Conservation (phyloP, 192 early-diverging fungal species). For the Obelidium mucronatum region DNA sequence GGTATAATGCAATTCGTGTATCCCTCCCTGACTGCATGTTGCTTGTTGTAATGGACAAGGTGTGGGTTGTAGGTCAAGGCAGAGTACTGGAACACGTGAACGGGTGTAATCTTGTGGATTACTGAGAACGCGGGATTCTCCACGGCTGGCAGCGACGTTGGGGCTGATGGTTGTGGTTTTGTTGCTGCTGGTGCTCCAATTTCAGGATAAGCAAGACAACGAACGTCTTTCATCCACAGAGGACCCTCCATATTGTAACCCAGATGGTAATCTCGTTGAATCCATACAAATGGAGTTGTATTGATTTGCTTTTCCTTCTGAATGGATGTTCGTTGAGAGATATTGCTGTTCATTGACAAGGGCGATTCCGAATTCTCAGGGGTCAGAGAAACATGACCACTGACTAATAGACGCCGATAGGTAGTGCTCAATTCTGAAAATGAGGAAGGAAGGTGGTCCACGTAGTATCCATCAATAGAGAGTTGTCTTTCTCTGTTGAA, state of each 20-base stretch:
- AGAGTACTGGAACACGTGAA: conserved; percentile 86
- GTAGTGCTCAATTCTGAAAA: not conserved
- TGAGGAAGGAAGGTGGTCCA: conserved; percentile 1
- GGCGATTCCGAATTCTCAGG: not conserved
- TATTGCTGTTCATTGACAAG: not conserved
- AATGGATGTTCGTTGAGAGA: not conserved
- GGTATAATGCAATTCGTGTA: conserved; percentile 5
- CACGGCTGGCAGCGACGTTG: not conserved
- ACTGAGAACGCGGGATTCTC: not conserved
- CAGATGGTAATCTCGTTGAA: not conserved
- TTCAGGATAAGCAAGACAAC: not conserved
- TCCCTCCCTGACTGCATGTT: conserved; percentile 56
- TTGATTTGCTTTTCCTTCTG: not conserved
- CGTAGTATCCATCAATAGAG: conserved; percentile 8
- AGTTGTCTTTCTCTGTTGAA: not conserved
- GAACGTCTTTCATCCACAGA: not conserved
- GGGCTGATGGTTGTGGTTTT: no score
- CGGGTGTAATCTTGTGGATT: conserved; percentile 49
- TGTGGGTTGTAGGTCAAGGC: conserved; percentile 92
- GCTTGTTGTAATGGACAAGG: conserved; percentile 85
- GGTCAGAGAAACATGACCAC: not conserved
- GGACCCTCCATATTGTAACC: not conserved
- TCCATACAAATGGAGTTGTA: conserved; percentile 11
- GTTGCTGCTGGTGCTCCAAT: no score
- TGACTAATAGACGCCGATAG: conserved; percentile 2